Evolutionary conservation across 2,329 filamentous ascomycete species (phyloP), one percentile per base, ranked within the genome.

Genomic region (Fusarium irregulare): DNA sequence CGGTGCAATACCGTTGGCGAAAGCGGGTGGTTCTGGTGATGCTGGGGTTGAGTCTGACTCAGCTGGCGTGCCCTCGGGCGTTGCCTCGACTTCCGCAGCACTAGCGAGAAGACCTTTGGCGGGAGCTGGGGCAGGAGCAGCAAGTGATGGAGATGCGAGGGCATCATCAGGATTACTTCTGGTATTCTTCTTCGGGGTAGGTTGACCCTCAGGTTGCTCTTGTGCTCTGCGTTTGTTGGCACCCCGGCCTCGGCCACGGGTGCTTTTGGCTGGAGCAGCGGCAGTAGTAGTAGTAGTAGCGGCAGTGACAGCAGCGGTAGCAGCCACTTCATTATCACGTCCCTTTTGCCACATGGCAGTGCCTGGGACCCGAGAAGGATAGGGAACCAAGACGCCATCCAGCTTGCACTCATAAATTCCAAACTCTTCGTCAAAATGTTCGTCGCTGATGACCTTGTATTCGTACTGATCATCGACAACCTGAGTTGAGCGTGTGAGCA

Each of bases 151-250:
- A 25, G 76, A 64, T 7, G 70, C 70, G 20, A 76, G 64, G 16
- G 75, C 70, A 21, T 80, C 78, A 11, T 77, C 76, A 44, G 79
- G 70, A 41, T 76, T 75, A 44, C 76, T 75, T 56, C 80, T 78
- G n/a, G 80, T 79, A 21, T 77, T 78, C 61, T 83, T 83, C 79
- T 88, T 88, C 28, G 83, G 79, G 3, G 82, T 81, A 2, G 84
- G 83, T 66, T 85, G 83, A 23, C 81, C 83, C 21, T 87, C 85
- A 2, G 80, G 81, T 64, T 85, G 83, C 28, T 83, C 83, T 16
- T 82, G 83, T 8, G 86, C 83, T 72, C 83, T 86, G 25, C 86
- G 83, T 78, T 88, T 89, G 64, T 73, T 77, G 56, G 73, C 75
- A 34, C 75, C 78, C 49, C 74, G 80, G 47, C 72, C 80, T 72